Conservation (phyloP, 2,329 filamentous ascomycete species). For the Lasiodiplodia sp. region DNA sequence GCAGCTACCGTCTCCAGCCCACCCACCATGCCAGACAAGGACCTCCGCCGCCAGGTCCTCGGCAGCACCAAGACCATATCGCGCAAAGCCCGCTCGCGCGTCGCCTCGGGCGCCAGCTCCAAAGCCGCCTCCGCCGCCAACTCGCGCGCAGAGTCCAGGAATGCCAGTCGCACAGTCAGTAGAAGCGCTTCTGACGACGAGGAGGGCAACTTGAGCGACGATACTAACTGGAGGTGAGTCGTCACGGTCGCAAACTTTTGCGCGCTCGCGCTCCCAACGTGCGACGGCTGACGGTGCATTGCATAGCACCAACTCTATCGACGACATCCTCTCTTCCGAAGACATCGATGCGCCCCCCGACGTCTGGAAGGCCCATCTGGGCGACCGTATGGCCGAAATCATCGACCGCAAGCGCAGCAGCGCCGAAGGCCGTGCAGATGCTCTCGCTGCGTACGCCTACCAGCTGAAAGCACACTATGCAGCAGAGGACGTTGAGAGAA, state of each 20-base stretch:
- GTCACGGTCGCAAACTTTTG: background rate
- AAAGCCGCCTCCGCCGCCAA: conserved; percentile 64
- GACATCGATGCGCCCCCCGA: conserved; percentile 59
- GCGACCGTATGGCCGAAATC: conserved; percentile 73
- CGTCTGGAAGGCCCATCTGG: conserved; percentile 68
- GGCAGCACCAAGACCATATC: conserved; percentile 77
- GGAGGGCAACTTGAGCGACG: conserved; percentile 65
- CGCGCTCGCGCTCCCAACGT: background rate
- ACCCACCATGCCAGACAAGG: conserved; percentile 60
- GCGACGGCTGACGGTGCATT: background rate
- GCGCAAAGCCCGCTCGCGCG: conserved; percentile 68
- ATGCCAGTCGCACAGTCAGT: conserved; percentile 59
- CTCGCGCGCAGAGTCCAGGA: conserved; percentile 65
- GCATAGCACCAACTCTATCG: conserved; percentile 68
- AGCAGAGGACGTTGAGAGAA: conserved; percentile 66
- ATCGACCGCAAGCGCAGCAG: conserved; percentile 81
- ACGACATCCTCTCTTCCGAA: conserved; percentile 65
- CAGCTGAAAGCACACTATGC: conserved; percentile 74
- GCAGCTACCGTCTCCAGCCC: conserved; percentile 1
- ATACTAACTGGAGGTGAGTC: conserved; percentile 62
- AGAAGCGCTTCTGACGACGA: conserved; percentile 71
- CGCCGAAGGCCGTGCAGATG: conserved; percentile 71
- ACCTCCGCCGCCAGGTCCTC: conserved; percentile 71
- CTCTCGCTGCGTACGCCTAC: conserved; percentile 67
- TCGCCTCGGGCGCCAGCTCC: conserved; percentile 64